A percentile compares a stretch with the other conserved stretches of the same genome.
Conservation (phyloP, 768 basidiomycete genomes). For the Leccinum subgranulosum region DNA sequence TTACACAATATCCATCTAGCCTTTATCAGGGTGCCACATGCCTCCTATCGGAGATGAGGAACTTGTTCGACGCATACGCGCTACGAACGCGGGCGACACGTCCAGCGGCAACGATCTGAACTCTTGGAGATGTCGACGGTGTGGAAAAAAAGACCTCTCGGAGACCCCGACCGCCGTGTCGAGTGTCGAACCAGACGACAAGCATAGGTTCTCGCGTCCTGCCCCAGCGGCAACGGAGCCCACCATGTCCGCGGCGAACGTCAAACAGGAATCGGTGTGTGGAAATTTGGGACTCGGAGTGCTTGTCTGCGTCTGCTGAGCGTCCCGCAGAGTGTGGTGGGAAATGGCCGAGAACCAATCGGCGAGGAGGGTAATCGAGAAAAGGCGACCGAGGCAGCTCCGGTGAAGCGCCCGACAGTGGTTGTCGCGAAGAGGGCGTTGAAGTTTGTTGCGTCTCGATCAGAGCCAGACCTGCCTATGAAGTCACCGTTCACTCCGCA, state of each 20-base stretch:
- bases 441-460: not conserved
- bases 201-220: not conserved
- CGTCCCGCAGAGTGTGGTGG: not conserved
- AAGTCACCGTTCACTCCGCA: not conserved
- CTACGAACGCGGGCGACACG: slow-evolving; percentile 22
- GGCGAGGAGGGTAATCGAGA: not conserved
- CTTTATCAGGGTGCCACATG: slow-evolving; percentile 29
- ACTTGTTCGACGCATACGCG: slow-evolving; percentile 25
- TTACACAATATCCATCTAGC: not conserved
- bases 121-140: slow-evolving; percentile 31
- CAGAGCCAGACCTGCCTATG: not conserved
- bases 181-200: slow-evolving; percentile 4
- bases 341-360: not conserved
- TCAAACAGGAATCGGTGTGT: slow-evolving; percentile 12
- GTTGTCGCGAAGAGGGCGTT: not conserved
- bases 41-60: slow-evolving; percentile 27
- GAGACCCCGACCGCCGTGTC: not conserved
- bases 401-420: not conserved
- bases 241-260: not conserved
- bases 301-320: slow-evolving; percentile 1
- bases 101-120: slow-evolving; percentile 15
- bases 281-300: not conserved
- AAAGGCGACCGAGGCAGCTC: not conserved
- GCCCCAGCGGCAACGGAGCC: not conserved
- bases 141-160: slow-evolving; percentile 20